These are phyloP conservation scores for Paramyrothecium sp. DNA, from an alignment of 2,329 filamentous ascomycete genomes.

Conservation along the genomic window DNA sequence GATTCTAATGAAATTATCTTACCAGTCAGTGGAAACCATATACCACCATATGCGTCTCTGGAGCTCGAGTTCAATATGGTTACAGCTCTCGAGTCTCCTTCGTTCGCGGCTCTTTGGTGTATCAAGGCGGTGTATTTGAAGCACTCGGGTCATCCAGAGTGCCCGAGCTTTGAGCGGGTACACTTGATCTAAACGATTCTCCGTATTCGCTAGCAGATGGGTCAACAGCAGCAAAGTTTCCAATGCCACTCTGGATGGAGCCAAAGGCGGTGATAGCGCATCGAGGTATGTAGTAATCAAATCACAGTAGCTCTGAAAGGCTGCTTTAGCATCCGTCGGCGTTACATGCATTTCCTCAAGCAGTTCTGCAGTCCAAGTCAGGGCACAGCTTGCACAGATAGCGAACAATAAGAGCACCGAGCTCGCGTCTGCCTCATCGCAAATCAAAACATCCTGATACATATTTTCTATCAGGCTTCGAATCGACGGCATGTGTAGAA, in stretches of 20 bases:
- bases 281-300: slow-evolving; percentile 3
- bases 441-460: neutral
- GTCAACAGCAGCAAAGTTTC: slow-evolving; percentile 1
- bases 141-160: slow-evolving; percentile 3
- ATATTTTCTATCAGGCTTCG: slow-evolving; percentile 2
- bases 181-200: slow-evolving; percentile 3
- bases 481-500: slow-evolving; percentile 6
- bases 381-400: slow-evolving; percentile 4
- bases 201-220: slow-evolving; percentile 1
- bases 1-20: neutral
- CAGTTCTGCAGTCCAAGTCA: slow-evolving; percentile 2
- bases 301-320: slow-evolving; percentile 1
- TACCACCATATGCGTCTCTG: slow-evolving; percentile 10
- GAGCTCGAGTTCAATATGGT: slow-evolving; percentile 5
- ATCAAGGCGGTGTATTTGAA: slow-evolving; percentile 6
- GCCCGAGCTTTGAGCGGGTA: slow-evolving; percentile 3
- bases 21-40: slow-evolving; percentile 9
- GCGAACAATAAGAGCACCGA: slow-evolving; percentile 3
- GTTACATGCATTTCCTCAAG: slow-evolving; percentile 2
- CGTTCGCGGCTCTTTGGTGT: slow-evolving; percentile 2
- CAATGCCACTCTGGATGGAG: slow-evolving; percentile 4
- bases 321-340: neutral
- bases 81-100: slow-evolving; percentile 1
- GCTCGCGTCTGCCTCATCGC: neutral
- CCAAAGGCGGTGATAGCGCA: neutral